These are phyloP conservation scores for Hondaea fermentalgiana DNA, from an alignment of 108 stramenopile species.

Conservation along the genomic window DNA sequence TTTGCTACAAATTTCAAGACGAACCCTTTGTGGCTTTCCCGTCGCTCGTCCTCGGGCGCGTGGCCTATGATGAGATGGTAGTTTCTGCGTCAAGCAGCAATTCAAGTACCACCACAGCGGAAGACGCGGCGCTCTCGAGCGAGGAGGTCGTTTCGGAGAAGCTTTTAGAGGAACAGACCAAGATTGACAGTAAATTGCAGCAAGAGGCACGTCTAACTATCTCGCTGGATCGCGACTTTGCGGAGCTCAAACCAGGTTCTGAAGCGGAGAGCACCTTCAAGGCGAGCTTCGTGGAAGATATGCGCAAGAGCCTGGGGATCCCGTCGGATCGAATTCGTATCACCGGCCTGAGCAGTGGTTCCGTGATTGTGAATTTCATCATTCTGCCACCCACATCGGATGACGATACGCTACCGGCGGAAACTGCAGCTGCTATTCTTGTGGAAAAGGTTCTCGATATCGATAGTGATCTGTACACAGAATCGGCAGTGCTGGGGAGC, in stretches of 20 bases:
- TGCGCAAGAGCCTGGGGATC: not conserved
- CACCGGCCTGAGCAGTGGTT: not conserved
- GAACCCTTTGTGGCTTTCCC: not conserved
- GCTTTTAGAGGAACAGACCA: not conserved
- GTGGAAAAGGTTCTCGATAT: not conserved
- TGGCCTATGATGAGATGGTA: not conserved
- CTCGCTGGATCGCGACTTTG: not conserved
- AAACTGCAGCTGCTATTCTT: not conserved
- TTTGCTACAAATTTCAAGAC: not conserved
- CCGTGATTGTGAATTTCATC: not conserved
- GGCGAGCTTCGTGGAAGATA: not conserved
- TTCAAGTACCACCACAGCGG: not conserved
- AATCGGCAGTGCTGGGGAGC: not conserved
- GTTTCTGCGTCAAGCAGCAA: not conserved
- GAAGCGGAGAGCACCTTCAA: not conserved
- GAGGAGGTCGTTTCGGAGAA: not conserved
- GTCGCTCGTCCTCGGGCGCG: not conserved
- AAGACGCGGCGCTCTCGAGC: not conserved
- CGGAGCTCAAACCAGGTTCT: not conserved
- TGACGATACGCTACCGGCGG: not conserved
- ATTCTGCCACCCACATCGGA: not conserved
- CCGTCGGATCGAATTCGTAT: not conserved
- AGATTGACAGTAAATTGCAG: not conserved
- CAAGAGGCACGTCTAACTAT: not conserved
- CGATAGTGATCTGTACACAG: not conserved